Conservation (phyloP, 345 rosid genomes). For the Odontarrhena argentea region DNA sequence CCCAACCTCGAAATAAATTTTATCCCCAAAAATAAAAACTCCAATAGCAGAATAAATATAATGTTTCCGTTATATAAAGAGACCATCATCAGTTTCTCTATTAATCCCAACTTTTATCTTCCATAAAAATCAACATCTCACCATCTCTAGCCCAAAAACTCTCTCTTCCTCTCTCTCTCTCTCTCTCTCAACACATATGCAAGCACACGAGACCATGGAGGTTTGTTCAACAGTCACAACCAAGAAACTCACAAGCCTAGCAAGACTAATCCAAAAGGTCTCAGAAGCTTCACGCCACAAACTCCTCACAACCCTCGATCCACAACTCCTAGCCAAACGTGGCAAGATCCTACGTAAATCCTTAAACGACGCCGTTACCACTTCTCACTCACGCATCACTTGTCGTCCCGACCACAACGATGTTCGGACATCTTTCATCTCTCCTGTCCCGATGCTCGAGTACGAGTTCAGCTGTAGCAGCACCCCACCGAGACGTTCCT, state of each 20-base stretch:
- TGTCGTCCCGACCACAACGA: conserved; percentile 65
- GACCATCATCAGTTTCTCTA: conserved; percentile 38
- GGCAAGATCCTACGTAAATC: conserved; percentile 45
- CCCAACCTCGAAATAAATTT: conserved; percentile 9
- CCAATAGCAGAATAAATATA: conserved; percentile 23
- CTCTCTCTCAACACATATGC: conserved; percentile 12
- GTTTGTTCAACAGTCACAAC: conserved; percentile 41
- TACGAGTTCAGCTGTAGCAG: conserved; percentile 98
- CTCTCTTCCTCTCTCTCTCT: conserved; percentile 18
- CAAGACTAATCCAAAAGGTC: conserved; percentile 36
- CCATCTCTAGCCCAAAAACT: conserved; percentile 17
- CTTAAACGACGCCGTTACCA: conserved; percentile 36
- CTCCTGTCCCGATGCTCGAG: conserved; percentile 64
- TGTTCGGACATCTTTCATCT: conserved; percentile 56
- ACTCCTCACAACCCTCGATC: conserved; percentile 38
- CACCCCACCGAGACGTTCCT: conserved; percentile 64
- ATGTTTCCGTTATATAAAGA: conserved; percentile 39
- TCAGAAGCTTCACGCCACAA: conserved; percentile 40
- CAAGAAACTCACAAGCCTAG: conserved; percentile 40
- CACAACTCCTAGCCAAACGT: conserved; percentile 36
- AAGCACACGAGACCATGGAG: conserved; percentile 34
- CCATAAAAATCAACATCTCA: conserved; percentile 33
- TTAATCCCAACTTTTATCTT: conserved; percentile 25
- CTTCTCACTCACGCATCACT: conserved; percentile 56
- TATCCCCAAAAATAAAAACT: not conserved